phyloP scores from a whole-genome alignment of 2,329 filamentous ascomycete species.

The Penicillium sp. region DNA sequence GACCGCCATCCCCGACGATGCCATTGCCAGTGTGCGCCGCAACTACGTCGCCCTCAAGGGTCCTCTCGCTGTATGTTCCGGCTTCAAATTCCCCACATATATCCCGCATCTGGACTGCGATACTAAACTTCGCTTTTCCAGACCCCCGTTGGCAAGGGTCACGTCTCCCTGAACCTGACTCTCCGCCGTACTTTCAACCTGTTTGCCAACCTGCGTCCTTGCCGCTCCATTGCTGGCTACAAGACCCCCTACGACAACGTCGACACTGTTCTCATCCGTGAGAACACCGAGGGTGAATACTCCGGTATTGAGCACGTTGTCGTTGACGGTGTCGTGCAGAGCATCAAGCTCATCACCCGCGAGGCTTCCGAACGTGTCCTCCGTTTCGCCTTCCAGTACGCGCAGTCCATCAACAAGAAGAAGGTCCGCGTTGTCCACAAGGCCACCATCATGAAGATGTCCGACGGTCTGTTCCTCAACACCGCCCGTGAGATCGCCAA shows the following conservation, averaged over 20 bases:
- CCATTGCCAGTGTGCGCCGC: constrained; percentile 87
- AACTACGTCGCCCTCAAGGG: constrained; percentile 99
- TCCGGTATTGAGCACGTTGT: constrained; percentile 98
- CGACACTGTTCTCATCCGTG: constrained; percentile 94
- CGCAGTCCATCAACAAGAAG: constrained; percentile 84
- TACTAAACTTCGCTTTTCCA: constrained; percentile 42
- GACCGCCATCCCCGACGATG: constrained; percentile 88
- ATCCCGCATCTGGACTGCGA: background rate
- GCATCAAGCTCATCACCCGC: constrained; percentile 98
- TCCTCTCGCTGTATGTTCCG: constrained; percentile 75
- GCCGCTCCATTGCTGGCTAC: constrained; percentile 93
- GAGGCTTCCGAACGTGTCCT: constrained; percentile 94
- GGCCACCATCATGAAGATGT: constrained; percentile 99
- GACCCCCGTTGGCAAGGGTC: constrained; percentile 96
- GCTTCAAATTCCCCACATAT: background rate
- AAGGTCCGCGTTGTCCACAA: constrained; percentile 99
- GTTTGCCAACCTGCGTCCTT: constrained; percentile 97
- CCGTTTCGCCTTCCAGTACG: constrained; percentile 97
- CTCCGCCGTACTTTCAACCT: constrained; percentile 99
- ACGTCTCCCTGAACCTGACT: constrained; percentile 97
- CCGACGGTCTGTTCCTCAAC: constrained; percentile 94
- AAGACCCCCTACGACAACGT: constrained; percentile 98
- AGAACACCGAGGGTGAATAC: constrained; percentile 99
- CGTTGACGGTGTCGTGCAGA: constrained; percentile 96
- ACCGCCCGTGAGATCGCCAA: constrained; percentile 82